Evolutionary conservation across 225 moss, liverwort and hornwort genomes (phyloP), one percentile per base, ranked within the genome.

Genomic region (Polytrichum formosum): DNA sequence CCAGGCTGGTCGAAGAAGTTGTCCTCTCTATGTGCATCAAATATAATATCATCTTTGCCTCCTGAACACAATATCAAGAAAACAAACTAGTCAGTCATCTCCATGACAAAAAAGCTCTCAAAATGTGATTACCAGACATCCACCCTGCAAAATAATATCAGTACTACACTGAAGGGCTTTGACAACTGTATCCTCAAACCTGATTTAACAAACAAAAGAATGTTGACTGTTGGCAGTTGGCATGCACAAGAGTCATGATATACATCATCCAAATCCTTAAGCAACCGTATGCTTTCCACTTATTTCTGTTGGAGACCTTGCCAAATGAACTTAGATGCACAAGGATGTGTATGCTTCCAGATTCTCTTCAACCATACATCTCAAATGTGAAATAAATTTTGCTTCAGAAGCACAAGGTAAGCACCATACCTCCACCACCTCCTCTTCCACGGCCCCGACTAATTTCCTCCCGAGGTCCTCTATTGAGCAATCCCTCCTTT

Each of bases 1-100:
- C 83, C 83, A 77, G 91, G 85, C 65, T 90, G 92, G 74, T 96
- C 96, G 66, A 96, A 93, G 70, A 93, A 92, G 70, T 92, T 90
- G 67, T 96, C 96, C 77, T 93, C 96, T 74, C 91, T 81, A 37
- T 93, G 92, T 53, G 90, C 90, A 72, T 96, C 91, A 61, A 96
- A 92, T 54, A 83, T 78, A 53, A 76, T 72, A 29, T 97, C 96
- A 18, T 97, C 96, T 79, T 92, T 93, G 25, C 79, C 87, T 31
- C 72, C 79, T 85, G 78, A 16, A 46, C 46, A 37, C 10, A 37
- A 2, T 10, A 46, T 4, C 13, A 13, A 46, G 46, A 46, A 46
- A 16, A 16, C 16, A 46, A 35, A 46, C 46, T 16, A 13, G 46
- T 46, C 3, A 7, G 46, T 46, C 46, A 16, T 16, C 46, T 46